A percentile compares a stretch with the other conserved stretches of the same genome.
phyloP scores from a whole-genome alignment of 2,329 filamentous ascomycete species.

The Ambrosiella xylebori region DNA sequence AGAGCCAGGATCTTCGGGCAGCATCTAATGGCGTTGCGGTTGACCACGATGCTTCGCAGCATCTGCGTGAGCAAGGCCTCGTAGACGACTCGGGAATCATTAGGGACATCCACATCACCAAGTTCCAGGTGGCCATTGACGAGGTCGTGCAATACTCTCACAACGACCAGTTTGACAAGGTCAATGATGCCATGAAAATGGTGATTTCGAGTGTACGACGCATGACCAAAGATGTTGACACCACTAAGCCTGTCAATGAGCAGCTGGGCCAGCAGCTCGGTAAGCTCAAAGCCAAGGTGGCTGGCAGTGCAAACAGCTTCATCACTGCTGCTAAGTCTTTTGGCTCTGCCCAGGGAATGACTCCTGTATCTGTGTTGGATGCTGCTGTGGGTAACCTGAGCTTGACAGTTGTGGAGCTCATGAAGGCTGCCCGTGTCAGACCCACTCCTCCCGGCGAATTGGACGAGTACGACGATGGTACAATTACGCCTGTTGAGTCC shows the following conservation, averaged over 20 bases:
- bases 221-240: constrained; percentile 67
- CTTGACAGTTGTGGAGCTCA: constrained; percentile 67
- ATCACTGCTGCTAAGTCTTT: constrained; percentile 94
- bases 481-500: constrained; percentile 47
- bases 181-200: constrained; percentile 72
- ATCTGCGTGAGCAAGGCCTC: constrained; percentile 49
- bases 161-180: constrained; percentile 51
- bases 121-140: constrained; percentile 87
- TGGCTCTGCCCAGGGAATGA: constrained; percentile 62
- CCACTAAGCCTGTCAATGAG: constrained; percentile 35
- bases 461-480: constrained; percentile 58
- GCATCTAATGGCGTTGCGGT: constrained; percentile 59
- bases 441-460: constrained; percentile 57
- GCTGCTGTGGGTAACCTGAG: constrained; percentile 84
- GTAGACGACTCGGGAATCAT: constrained; percentile 58
- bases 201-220: constrained; percentile 69
- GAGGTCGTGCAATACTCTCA: constrained; percentile 69
- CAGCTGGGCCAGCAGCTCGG: constrained; percentile 39
- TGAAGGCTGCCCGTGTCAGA: constrained; percentile 69
- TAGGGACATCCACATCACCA: constrained; percentile 82
- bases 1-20: constrained; percentile 63
- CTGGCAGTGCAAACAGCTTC: constrained; percentile 85
- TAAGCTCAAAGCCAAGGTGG: constrained; percentile 66
- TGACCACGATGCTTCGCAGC: constrained; percentile 52
- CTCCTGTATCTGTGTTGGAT: constrained; percentile 83